Evolutionary conservation across 2,329 filamentous ascomycete species (phyloP), one percentile per base, ranked within the genome.

Genomic region (Ceratocystis eucalypticola): DNA sequence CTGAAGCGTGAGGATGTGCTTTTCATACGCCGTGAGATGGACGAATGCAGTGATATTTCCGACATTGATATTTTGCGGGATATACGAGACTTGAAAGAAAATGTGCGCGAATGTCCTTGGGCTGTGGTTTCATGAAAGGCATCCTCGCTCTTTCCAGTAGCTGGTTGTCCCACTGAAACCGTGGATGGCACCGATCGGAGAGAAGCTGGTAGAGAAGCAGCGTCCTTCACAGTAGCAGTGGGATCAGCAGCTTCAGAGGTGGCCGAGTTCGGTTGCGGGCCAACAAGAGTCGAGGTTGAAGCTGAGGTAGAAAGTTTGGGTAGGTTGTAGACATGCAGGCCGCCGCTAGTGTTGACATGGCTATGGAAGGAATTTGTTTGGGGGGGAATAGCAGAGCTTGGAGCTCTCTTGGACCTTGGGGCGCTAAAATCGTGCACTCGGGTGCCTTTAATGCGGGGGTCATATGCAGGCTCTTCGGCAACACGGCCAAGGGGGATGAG

Each of bases 1-100:
- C 88, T 92, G 72, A 93, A 92, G 15, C 89, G 80, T 0, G 88
- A 91, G 0, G 88, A 89, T 10, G 86, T 89, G 73, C 88, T 91
- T 74, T 86, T 87, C 84, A 87, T 87, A 69, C 87, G 84, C 68
- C 77, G 82, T 1, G 84, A 84, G 44, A 86, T 68, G 0, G 80
- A 78, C 5, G 80, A 81, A 65, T 77, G 78, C 7, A 73, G 72
- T 0, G 82, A 82, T 12, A 77, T 72, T 3, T 78, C 78, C 0
- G 81, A 80, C 0, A 79, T 68, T n/a, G 82, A 85, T 2, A 79
- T 72, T 65, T 83, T 81, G 46, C 81, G 78, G 0, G 84, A 83
- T 75, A 77, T 75, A 1, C 73, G 75, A 2, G 74, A 75, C 50
- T 65, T 70, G 22, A 65, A 61, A 20, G 70, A 69, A 44, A 59